Evolutionary conservation across 164 flowering plant genomes (phyloP), one percentile per base, ranked within the genome.

Genomic region (Brasenia schreberi): DNA sequence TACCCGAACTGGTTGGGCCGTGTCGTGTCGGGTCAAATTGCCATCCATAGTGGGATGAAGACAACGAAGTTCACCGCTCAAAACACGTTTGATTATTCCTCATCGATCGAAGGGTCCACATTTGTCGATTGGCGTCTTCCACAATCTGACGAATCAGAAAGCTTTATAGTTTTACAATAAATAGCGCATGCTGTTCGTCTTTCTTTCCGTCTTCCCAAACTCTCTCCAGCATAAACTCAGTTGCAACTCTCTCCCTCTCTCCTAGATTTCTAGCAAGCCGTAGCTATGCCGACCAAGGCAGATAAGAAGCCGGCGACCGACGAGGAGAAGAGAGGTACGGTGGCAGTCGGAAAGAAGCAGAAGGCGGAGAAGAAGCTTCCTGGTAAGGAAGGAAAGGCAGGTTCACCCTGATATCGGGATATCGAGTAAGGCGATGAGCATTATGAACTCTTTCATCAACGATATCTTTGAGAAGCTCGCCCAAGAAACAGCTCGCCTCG

Each of bases 371-470:
- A 76, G 69, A 76, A 74, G 75, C 71, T 73, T 4, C 71, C 77
- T 59, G 67, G 69, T 56, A 75, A 75, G 4, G 72, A 66, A 0
- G 62, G 70, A 10, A 27, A 70, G 0, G 18, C 68, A 75, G 49
- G 77, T 75, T 59, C 77, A 75, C 42, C 77, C 77, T 19, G 77
- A 75, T 39, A 71, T 75, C 18, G 77, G 77, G 19, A 75, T 75
- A 1, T 79, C 82, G 18, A 74, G 78, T 68, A 77, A 79, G 65
- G 82, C 82, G n/a, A 79, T 79, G 82, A 79, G 82, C 1, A 79
- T 79, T 59, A 79, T 79, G 82, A 79, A 77, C 72, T 74, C 77
- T 64, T 79, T 79, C 66, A 76, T 79, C 49, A 79, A 79, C 18
- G 82, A 79, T 61, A 79, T 79, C 39, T 79, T 79, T 56, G 80